Evolutionary conservation across 1,284 basidiomycete genomes (phyloP).

Genomic region (Boletus sp.): DNA sequence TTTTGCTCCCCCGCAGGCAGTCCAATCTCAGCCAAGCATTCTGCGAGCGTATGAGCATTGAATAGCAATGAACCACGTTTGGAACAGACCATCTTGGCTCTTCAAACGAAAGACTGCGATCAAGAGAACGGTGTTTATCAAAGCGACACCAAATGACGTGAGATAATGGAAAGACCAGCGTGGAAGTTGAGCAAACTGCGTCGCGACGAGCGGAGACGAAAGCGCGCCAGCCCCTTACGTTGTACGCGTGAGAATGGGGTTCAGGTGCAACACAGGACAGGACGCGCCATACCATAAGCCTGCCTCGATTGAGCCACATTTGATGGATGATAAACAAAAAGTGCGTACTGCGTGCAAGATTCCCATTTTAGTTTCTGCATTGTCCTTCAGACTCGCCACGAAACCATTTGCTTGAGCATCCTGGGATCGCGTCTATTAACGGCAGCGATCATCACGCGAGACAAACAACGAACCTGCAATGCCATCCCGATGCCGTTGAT

Average conservation of each 20-base stretch:
- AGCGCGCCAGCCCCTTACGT: slow-evolving; percentile 60
- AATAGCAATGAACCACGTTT: background rate
- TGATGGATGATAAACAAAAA: background rate
- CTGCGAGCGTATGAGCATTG: slow-evolving; percentile 23
- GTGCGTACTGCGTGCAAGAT: slow-evolving; percentile 32
- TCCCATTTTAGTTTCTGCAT: slow-evolving; percentile 38
- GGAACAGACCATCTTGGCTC: slow-evolving; percentile 53
- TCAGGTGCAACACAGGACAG: background rate
- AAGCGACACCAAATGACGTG: slow-evolving; percentile 57
- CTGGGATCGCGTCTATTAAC: slow-evolving; percentile 13
- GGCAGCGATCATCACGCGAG: background rate
- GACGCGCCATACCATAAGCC: slow-evolving; percentile 34
- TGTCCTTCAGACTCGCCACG: slow-evolving; percentile 36
- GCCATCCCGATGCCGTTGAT: slow-evolving; percentile 69
- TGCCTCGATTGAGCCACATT: slow-evolving; percentile 25
- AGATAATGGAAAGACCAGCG: slow-evolving; percentile 71
- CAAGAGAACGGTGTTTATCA: slow-evolving; percentile 49
- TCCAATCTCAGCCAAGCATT: slow-evolving; percentile 40
- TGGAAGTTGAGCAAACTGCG: slow-evolving; percentile 56
- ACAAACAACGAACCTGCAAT: slow-evolving; percentile 33
- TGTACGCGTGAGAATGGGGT: background rate
- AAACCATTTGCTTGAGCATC: slow-evolving; percentile 40
- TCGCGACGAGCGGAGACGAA: slow-evolving; percentile 61
- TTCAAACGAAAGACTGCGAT: slow-evolving; percentile 56
- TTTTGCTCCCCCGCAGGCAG: slow-evolving; percentile 32